Conservation (phyloP, 768 basidiomycete genomes). For the Mycena floridula region DNA sequence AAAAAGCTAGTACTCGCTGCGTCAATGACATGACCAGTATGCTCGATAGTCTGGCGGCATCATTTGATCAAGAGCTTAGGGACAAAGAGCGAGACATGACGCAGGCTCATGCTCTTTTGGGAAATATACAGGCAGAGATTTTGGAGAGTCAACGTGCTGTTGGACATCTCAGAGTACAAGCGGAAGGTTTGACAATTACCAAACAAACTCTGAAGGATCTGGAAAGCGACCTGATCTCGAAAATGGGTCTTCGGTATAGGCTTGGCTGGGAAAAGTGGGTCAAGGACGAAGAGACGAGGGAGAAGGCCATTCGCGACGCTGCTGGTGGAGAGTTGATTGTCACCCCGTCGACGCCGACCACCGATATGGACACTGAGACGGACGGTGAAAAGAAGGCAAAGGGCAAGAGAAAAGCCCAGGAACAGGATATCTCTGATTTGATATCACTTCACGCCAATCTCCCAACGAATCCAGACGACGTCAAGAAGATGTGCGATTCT, state of each 20-base stretch:
- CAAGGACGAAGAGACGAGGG: constrained; percentile 76
- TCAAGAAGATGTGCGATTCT: constrained; percentile 49
- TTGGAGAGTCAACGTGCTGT: constrained; percentile 78
- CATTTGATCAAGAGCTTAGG: constrained; percentile 87
- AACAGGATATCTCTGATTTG: constrained; percentile 58
- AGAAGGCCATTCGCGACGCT: constrained; percentile 58
- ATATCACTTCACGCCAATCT: constrained; percentile 48
- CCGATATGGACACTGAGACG: constrained; percentile 11
- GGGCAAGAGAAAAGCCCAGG: constrained; percentile 47
- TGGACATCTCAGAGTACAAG: constrained; percentile 58
- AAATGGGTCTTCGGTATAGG: constrained; percentile 79
- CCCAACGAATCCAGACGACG: constrained; percentile 49
- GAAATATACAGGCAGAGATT: constrained; percentile 87
- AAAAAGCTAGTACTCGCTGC: constrained; percentile 79
- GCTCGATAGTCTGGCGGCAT: constrained; percentile 81
- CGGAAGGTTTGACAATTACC: constrained; percentile 58
- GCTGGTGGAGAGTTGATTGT: constrained; percentile 51
- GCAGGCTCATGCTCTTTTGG: constrained; percentile 82
- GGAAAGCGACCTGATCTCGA: constrained; percentile 58
- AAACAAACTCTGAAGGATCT: constrained; percentile 54
- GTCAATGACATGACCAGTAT: constrained; percentile 81
- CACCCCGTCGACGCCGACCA: constrained; percentile 14
- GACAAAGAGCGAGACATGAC: constrained; percentile 89
- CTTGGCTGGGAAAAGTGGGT: constrained; percentile 93
- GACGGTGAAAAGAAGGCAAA: constrained; percentile 29